These are phyloP conservation scores for Saccharomycopsis fibuligera DNA, from an alignment of 805 yeast species.

Conservation along the genomic window DNA sequence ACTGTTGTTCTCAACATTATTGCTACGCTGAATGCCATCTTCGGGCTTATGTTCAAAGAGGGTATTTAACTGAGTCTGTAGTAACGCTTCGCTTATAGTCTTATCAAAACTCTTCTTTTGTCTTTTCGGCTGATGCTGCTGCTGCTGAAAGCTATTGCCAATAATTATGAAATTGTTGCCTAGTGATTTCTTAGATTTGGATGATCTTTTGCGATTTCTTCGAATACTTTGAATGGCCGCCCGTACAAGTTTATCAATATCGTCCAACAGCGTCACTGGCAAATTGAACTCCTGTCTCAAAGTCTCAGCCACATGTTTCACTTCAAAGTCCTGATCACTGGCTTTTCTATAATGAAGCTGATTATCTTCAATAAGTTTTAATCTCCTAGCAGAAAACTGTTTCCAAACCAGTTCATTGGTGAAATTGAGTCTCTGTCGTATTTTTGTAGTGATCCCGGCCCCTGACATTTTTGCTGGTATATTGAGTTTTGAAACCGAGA, in stretches of 20 bases:
- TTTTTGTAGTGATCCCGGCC: conserved; percentile 38
- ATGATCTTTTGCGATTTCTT: conserved; percentile 70
- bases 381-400: conserved; percentile 79
- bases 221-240: conserved; percentile 93
- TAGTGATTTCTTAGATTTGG: neutral
- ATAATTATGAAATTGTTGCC: conserved; percentile 3
- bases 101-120: too few species aligned
- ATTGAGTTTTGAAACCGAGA: too few species aligned
- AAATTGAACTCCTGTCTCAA: conserved; percentile 75
- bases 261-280: conserved; percentile 48
- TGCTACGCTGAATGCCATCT: too few species aligned
- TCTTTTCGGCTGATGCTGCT: neutral
- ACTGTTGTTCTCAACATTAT: neutral
- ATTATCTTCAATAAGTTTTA: conserved; percentile 69
- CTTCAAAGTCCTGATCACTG: conserved; percentile 83
- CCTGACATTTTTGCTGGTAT: conserved; percentile 24
- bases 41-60: too few species aligned
- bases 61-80: too few species aligned
- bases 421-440: conserved; percentile 55
- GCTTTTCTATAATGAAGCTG: conserved; percentile 68
- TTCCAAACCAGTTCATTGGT: conserved; percentile 83
- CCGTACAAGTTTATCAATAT: conserved; percentile 83
- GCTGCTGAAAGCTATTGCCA: conserved; percentile 1
- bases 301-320: conserved; percentile 68
- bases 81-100: too few species aligned